A percentile compares a stretch with the other conserved stretches of the same genome.
Conservation (phyloP, 1,139 yeast genomes). For the Martiniozyma asiatica region DNA sequence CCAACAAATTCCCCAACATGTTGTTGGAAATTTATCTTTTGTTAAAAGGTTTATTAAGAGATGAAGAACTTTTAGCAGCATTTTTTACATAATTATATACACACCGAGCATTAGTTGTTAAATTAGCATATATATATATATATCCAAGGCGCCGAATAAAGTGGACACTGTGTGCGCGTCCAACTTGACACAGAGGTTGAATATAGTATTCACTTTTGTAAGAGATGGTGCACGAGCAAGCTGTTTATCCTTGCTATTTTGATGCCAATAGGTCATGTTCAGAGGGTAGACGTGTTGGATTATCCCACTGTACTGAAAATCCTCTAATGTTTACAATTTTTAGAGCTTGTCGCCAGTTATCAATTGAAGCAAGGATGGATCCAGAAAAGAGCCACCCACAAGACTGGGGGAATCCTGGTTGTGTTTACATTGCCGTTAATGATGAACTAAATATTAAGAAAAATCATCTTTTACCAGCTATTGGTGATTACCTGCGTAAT, state of each 20-base stretch:
- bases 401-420: slow-evolving; percentile 94
- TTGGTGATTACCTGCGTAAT: slow-evolving; percentile 49
- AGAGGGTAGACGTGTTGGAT: slow-evolving; percentile 74
- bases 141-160: too few relatives aligned
- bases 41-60: too few relatives aligned
- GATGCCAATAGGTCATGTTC: slow-evolving; percentile 64
- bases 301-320: slow-evolving; percentile 59
- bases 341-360: slow-evolving; percentile 43
- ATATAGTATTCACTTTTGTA: too few relatives aligned
- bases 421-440: slow-evolving; percentile 66
- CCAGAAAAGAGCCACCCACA: slow-evolving; percentile 89
- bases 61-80: too few relatives aligned
- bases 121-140: too few relatives aligned
- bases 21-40: slow-evolving; percentile 70
- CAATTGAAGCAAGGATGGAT: slow-evolving; percentile 51
- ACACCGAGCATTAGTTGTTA: too few relatives aligned
- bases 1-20: slow-evolving; percentile 61
- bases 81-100: too few relatives aligned
- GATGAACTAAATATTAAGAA: slow-evolving; percentile 38
- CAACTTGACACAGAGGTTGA: too few relatives aligned
- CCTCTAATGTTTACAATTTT: slow-evolving; percentile 78
- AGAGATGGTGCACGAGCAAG: too few relatives aligned
- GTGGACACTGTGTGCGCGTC: too few relatives aligned
- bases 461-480: slow-evolving; percentile 49
- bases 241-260: slow-evolving; percentile 91